Base-by-base conservation (phyloP, 306 rosid genomes). In the Rubus parviflorus region DNA sequence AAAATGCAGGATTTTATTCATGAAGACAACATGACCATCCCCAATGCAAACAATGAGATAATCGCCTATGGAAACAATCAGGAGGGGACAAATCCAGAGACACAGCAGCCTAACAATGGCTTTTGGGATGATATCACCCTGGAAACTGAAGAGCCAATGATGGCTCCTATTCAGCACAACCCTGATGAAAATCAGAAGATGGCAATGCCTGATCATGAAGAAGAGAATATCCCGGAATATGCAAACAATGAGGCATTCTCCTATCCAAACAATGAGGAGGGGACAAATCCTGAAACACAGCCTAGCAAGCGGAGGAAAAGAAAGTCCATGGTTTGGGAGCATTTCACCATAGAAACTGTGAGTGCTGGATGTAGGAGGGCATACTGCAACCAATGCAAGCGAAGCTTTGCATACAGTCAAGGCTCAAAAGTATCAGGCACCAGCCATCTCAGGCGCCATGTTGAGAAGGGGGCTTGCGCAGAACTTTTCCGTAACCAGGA, bases 401-500 rank as follows among this genome's bases (percentile, higher is more conserved):
- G 91, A 81, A 92, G 92, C 81, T 95, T 90, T 86, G 97, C 97
- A 0, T 95, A 95, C 45, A 95, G 99, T 82, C 90, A 97, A 0
- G 99, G 97, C 80, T 80, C 97, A 38, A 92, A 92, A 86, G 99
- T 95, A 65, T 97, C 97, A 15, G 97, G 97, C 42, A 95, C 97
- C 51, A 95, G 97, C 86, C 99, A 95, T 80, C 92, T 95, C 70
- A 92, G 91, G 83, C 91, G 99, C 64, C 99, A 95, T 75, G 91
- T 95, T 80, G 93, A 95, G 47, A 95, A 89, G 85, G 99, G 98
- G 65, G 82, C 89, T 22, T 95, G 98, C 79, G 73, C 92, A 48
- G 92, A 88, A 11, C 87, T 90, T 75, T 81, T 88, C 30, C 96
- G 94, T 56, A 85, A 58, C 79, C 96, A 86, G 85, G 89, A 82